Percentiles rank a stretch among this genome's conserved stretches.
phyloP scores from a whole-genome alignment of 805 yeast genomes.

The Metschnikowia dekortorum region DNA sequence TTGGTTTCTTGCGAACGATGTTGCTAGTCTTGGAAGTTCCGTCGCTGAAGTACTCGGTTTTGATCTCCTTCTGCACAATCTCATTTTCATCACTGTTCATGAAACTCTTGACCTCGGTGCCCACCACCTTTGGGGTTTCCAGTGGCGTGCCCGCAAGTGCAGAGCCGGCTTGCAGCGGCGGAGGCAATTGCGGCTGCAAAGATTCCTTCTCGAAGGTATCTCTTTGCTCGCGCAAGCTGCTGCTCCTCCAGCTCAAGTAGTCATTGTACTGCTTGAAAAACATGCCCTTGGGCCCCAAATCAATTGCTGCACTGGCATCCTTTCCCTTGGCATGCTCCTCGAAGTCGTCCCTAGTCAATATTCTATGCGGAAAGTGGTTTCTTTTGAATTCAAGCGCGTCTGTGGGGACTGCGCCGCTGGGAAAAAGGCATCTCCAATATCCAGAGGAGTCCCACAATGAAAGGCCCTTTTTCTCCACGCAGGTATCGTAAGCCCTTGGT shows the following conservation, averaged over 20 bases:
- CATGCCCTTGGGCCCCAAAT: conserved; percentile 48
- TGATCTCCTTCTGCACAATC: conserved; percentile 26
- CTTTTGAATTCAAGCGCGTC: conserved; percentile 25
- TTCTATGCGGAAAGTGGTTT: conserved; percentile 21
- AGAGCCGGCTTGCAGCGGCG: background rate
- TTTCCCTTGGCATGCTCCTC: conserved; percentile 18
- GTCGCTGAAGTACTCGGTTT: conserved; percentile 32
- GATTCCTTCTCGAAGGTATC: conserved; percentile 1
- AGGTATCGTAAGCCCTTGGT: conserved; percentile 53
- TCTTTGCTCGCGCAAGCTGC: conserved; percentile 38
- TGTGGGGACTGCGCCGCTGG: conserved; percentile 41
- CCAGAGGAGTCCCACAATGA: conserved; percentile 84
- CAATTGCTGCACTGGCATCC: conserved; percentile 19
- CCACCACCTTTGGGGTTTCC: conserved; percentile 16
- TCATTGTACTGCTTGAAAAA: conserved; percentile 65
- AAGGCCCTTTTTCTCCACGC: conserved; percentile 61
- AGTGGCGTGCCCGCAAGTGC: background rate
- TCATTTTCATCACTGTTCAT: conserved; percentile 27
- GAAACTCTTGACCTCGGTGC: conserved; percentile 24
- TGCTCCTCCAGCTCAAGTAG: conserved; percentile 62
- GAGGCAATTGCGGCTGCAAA: background rate
- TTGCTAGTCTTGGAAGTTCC: conserved; percentile 33
- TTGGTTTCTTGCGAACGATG: conserved; percentile 29
- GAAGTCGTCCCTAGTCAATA: conserved; percentile 59
- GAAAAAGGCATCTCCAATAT: conserved; percentile 88